Conservation (phyloP, 2,329 filamentous ascomycete species). For the Aureobasidium sp. region DNA sequence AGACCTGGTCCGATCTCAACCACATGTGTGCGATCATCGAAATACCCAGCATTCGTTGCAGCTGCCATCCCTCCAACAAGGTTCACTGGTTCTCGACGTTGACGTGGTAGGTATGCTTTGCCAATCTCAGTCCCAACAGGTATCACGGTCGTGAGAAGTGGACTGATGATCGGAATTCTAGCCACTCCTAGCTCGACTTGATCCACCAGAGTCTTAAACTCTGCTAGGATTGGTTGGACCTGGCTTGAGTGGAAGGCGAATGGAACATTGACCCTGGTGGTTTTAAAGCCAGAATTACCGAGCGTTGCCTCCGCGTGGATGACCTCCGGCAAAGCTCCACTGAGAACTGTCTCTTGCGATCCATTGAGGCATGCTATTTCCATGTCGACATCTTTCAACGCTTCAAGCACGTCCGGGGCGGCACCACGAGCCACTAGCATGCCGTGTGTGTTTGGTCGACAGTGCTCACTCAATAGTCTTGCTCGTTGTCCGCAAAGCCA, state of each 20-base stretch:
- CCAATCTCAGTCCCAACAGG: too few relatives aligned
- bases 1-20: constrained; percentile 61
- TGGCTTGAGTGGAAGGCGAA: not conserved
- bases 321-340: constrained; percentile 21
- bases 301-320: constrained; percentile 21
- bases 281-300: not conserved
- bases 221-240: not conserved
- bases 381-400: constrained; percentile 43
- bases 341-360: constrained; percentile 66
- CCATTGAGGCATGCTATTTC: constrained; percentile 44
- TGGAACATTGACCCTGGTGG: not conserved
- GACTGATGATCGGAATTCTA: too few relatives aligned
- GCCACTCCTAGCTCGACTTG: too few relatives aligned
- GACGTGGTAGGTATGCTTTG: constrained; percentile 56
- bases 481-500: constrained; percentile 32
- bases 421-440: constrained; percentile 55
- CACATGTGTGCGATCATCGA: constrained; percentile 62
- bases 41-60: constrained; percentile 51
- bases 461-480: not conserved
- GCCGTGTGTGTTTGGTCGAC: constrained; percentile 23
- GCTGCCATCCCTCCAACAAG: constrained; percentile 56
- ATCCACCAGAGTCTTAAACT: too few relatives aligned
- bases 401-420: constrained; percentile 46
- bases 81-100: constrained; percentile 62
- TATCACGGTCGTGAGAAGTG: too few relatives aligned